phyloP scores from a whole-genome alignment of 352 stramenopile genomes.

The Phytopythium kandeliae region DNA sequence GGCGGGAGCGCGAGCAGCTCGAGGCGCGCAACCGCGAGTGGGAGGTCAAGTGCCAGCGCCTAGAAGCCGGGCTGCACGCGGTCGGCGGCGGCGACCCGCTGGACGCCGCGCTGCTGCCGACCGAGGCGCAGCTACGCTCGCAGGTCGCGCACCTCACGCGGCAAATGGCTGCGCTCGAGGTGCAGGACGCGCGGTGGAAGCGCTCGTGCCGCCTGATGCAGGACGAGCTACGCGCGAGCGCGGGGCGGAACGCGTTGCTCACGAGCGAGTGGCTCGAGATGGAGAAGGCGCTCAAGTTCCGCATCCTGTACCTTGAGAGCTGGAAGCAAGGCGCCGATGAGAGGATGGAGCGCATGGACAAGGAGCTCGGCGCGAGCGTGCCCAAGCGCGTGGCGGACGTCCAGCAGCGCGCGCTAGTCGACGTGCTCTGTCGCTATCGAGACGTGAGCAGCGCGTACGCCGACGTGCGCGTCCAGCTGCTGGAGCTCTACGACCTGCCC shows the following conservation, averaged over 20 bases:
- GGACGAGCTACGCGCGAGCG: conserved; percentile 29
- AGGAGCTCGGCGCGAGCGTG: conserved; percentile 54
- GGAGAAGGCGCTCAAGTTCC: conserved; percentile 81
- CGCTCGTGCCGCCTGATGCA: conserved; percentile 54
- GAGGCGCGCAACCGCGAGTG: conserved; percentile 33
- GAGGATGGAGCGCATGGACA: conserved; percentile 58
- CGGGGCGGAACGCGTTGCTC: conserved; percentile 25
- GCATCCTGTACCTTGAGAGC: conserved; percentile 89
- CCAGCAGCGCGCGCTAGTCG: conserved; percentile 22
- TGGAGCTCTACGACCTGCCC: conserved; percentile 42
- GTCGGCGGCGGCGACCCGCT: conserved; percentile 15
- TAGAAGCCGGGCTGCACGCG: conserved; percentile 45
- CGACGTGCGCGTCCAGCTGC: conserved; percentile 41
- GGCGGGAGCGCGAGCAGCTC: conserved; percentile 32
- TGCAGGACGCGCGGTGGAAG: conserved; percentile 74
- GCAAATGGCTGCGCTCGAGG: conserved; percentile 71
- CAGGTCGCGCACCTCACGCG: conserved; percentile 68
- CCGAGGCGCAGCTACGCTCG: conserved; percentile 31
- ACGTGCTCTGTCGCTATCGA: conserved; percentile 33
- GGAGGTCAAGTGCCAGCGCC: conserved; percentile 42
- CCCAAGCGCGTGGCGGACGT: conserved; percentile 39
- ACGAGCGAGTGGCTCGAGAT: conserved; percentile 84
- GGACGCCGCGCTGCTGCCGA: conserved; percentile 8
- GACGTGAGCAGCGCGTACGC: conserved; percentile 33
- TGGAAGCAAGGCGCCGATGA: conserved; percentile 79